Conservation (phyloP, 768 basidiomycete species). For the Tulasnella sp. region DNA sequence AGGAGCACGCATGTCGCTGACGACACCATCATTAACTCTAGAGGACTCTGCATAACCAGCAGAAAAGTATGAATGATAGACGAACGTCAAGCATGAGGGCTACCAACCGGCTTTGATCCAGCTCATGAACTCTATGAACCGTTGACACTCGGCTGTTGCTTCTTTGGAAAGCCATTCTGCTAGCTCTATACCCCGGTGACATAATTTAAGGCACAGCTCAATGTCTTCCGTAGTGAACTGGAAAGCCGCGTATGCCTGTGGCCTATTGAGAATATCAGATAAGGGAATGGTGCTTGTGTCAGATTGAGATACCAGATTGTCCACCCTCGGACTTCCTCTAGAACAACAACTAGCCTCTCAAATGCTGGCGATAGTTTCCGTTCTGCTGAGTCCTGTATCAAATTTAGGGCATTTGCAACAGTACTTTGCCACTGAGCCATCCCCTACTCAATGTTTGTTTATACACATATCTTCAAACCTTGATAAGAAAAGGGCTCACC, state of each 20-base stretch:
- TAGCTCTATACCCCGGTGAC: constrained; percentile 45
- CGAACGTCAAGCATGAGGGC: not conserved
- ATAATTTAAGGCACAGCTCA: constrained; percentile 38
- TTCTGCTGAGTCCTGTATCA: constrained; percentile 60
- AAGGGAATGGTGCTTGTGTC: not conserved
- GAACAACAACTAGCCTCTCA: constrained; percentile 59
- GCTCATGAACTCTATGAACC: constrained; percentile 65
- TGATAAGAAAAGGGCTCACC: constrained; percentile 31
- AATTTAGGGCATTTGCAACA: constrained; percentile 53
- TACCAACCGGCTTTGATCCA: constrained; percentile 36
- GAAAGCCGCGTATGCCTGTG: constrained; percentile 41
- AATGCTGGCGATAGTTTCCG: constrained; percentile 57
- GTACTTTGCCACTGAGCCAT: constrained; percentile 74
- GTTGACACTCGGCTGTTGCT: constrained; percentile 51
- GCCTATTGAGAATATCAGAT: constrained; percentile 31
- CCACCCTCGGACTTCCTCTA: constrained; percentile 74
- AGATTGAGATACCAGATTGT: constrained; percentile 28
- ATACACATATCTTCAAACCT: not conserved
- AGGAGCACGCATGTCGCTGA: constrained; percentile 12
- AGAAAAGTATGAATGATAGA: not conserved
- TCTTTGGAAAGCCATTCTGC: constrained; percentile 55
- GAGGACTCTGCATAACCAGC: constrained; percentile 9
- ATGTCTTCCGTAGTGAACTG: constrained; percentile 41
- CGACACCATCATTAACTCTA: constrained; percentile 10
- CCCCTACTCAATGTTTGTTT: constrained; percentile 34